Evolutionary conservation across 192 early-diverging fungal species (phyloP).

Genomic region (Geranomyces michiganensis): DNA sequence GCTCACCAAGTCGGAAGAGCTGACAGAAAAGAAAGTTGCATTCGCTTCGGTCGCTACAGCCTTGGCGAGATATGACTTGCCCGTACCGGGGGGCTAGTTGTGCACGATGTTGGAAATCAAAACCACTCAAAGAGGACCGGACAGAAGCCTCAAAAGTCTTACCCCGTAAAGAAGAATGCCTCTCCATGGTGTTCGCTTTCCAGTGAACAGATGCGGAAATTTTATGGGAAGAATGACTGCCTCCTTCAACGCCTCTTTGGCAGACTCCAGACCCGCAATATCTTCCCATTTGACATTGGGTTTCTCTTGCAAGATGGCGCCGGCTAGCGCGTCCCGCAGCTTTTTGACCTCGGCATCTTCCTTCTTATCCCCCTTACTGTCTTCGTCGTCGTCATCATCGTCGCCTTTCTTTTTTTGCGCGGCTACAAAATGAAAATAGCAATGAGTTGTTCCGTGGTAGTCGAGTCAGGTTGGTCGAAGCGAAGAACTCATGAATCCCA

Average conservation of each 20-base stretch:
- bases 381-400: constrained; percentile 54
- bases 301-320: constrained; percentile 92
- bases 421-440: not conserved
- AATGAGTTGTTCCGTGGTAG: not conserved
- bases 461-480: not conserved
- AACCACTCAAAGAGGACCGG: not conserved
- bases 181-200: constrained; percentile 94
- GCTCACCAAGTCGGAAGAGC: constrained; percentile 96
- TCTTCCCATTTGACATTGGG: constrained; percentile 98
- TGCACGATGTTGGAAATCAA: not conserved
- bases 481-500: not conserved
- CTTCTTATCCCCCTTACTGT: constrained; percentile 56
- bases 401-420: constrained; percentile 30
- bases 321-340: constrained; percentile 56
- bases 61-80: constrained; percentile 96
- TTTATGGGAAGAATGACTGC: constrained; percentile 98
- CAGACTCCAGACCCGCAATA: constrained; percentile 92
- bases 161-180: constrained; percentile 94
- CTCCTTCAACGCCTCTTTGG: constrained; percentile 97
- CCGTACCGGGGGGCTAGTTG: constrained; percentile 86
- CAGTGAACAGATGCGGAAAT: constrained; percentile 95
- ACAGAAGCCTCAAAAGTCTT: constrained; percentile 10
- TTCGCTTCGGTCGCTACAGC: constrained; percentile 97
- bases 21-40: constrained; percentile 95
- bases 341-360: constrained; percentile 83